A percentile compares a stretch with the other conserved stretches of the same genome.
phyloP scores from a whole-genome alignment of 495 filamentous ascomycete genomes.

The Podospora conica region DNA sequence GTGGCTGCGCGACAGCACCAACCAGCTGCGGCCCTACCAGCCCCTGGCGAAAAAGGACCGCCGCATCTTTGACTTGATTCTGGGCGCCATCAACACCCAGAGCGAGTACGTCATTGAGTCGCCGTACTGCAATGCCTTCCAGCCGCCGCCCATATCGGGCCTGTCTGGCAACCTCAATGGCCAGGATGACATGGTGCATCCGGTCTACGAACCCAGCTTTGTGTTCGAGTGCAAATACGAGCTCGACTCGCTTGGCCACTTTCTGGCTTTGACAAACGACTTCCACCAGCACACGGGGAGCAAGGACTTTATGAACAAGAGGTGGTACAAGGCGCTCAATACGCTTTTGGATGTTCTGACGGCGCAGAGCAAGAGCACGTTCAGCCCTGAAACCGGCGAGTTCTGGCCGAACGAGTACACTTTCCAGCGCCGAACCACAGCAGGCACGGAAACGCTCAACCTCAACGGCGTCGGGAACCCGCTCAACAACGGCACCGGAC shows the following conservation, averaged over 20 bases:
- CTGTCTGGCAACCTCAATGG: constrained; percentile 63
- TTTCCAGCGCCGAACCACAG: constrained; percentile 71
- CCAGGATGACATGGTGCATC: constrained; percentile 79
- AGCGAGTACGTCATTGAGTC: constrained; percentile 88
- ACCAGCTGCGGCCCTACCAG: constrained; percentile 89
- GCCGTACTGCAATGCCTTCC: constrained; percentile 98
- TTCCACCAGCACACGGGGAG: constrained; percentile 78
- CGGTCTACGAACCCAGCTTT: constrained; percentile 68
- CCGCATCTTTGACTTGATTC: constrained; percentile 67
- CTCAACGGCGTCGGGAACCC: constrained; percentile 85
- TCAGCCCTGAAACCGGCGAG: constrained; percentile 55
- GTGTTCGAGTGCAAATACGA: constrained; percentile 99
- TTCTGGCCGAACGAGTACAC: constrained; percentile 73
- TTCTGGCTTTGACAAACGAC: constrained; percentile 77
- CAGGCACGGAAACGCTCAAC: constrained; percentile 85
- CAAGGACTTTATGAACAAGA: constrained; percentile 64
- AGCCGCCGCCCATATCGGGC: constrained; percentile 79
- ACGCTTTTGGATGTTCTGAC: constrained; percentile 68
- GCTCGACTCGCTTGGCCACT: constrained; percentile 89
- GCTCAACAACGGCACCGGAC: constrained; percentile 71
- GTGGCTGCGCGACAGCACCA: constrained; percentile 96
- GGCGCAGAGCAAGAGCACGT: constrained; percentile 73
- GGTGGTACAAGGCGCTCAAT: constrained; percentile 77
- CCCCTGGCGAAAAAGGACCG: constrained; percentile 71
- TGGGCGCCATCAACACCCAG: constrained; percentile 96